phyloP scores from a whole-genome alignment of 768 basidiomycete genomes.

The Tephrocybe sp. region DNA sequence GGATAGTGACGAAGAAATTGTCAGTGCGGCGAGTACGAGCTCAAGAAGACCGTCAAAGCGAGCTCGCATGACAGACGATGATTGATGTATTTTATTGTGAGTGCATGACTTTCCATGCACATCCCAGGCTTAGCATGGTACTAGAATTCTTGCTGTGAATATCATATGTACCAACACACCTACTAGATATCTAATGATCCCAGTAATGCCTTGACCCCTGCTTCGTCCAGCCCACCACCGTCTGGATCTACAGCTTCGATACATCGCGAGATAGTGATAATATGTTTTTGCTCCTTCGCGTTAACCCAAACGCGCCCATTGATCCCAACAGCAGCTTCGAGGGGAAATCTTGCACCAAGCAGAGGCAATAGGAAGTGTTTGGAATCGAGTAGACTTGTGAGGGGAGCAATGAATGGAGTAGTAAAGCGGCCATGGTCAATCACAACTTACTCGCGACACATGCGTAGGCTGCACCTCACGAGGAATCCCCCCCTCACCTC shows the following conservation, averaged over 20 bases:
- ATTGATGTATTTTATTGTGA: constrained; percentile 33
- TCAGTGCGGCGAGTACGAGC: constrained; percentile 42
- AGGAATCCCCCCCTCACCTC: constrained; percentile 90
- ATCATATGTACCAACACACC: constrained; percentile 11
- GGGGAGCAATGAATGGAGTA: background rate
- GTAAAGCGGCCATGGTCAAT: background rate
- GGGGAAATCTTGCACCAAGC: constrained; percentile 78
- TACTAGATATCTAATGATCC: constrained; percentile 41
- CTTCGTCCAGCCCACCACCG: constrained; percentile 60
- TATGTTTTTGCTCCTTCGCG: constrained; percentile 69
- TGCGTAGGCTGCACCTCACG: constrained; percentile 75
- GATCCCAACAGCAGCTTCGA: constrained; percentile 86
- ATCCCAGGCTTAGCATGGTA: too few relatives aligned
- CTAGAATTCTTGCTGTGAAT: constrained; percentile 14
- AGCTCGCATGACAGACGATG: constrained; percentile 65
- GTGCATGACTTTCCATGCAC: background rate
- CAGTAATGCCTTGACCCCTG: constrained; percentile 52
- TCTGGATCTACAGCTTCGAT: constrained; percentile 83
- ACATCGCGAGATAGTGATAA: constrained; percentile 74
- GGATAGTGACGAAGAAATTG: constrained; percentile 75
- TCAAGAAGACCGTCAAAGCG: constrained; percentile 69
- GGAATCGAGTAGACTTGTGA: constrained; percentile 69
- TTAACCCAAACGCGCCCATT: constrained; percentile 94
- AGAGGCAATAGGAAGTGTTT: constrained; percentile 81
- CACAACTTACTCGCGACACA: constrained; percentile 77